These are phyloP conservation scores for Monosporascus cannonballus DNA, from an alignment of 2,329 filamentous ascomycete genomes.

Conservation along the genomic window DNA sequence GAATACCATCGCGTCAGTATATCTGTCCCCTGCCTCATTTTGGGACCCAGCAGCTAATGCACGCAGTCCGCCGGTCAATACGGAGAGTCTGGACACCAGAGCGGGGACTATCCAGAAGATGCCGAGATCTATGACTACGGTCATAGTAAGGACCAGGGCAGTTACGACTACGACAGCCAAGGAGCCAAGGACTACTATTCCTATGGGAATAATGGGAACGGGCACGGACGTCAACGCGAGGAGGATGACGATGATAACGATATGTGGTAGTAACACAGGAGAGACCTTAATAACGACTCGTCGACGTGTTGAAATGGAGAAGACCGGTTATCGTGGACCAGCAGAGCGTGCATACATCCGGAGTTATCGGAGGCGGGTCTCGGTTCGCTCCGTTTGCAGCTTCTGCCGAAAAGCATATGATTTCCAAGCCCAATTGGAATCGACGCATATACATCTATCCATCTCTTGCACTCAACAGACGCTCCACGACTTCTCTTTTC, in stretches of 20 bases:
- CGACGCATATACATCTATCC: background rate
- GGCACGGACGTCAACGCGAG: constrained; percentile 18
- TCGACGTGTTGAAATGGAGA: constrained; percentile 7
- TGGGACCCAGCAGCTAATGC: constrained; percentile 4
- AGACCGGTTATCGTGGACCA: constrained; percentile 23
- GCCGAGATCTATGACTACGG: constrained; percentile 49
- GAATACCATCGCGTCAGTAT: constrained; percentile 46
- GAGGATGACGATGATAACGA: constrained; percentile 12
- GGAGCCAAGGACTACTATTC: constrained; percentile 28
- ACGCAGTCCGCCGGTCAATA: constrained; percentile 39
- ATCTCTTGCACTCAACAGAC: background rate
- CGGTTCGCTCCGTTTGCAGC: background rate
- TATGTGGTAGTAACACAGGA: background rate
- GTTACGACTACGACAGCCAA: constrained; percentile 25
- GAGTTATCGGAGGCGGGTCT: background rate
- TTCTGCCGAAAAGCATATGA: background rate
- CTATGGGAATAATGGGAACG: constrained; percentile 31
- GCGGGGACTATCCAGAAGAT: constrained; percentile 44
- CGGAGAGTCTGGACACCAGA: constrained; percentile 36
- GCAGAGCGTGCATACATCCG: constrained; percentile 18
- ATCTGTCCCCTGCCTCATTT: background rate
- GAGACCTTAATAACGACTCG: background rate
- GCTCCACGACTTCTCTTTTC: background rate
- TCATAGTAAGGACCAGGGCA: constrained; percentile 37
- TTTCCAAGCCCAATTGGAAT: background rate